Evolutionary conservation across 441 rosid genomes (phyloP), one percentile per base, ranked within the genome.

Genomic region (Gossypium schwendimanii): DNA sequence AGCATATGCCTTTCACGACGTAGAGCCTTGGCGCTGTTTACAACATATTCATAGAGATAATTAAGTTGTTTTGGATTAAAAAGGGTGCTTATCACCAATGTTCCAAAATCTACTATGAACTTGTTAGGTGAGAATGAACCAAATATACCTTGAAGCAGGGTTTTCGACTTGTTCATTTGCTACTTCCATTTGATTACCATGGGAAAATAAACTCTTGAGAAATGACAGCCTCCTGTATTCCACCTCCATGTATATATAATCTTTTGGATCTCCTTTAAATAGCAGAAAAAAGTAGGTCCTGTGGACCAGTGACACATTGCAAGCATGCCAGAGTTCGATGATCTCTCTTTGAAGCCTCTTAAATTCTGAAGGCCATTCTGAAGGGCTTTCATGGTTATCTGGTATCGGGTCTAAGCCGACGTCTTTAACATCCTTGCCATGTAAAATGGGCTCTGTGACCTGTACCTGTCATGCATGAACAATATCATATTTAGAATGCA

Each of bases 241-340:
- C 41, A 90, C 97, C 78, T 93, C 98, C 97, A 95, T 83, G 82
- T 89, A 93, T 77, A 91, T 81, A n/a, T 92, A 86, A 79, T 93
- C 97, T 63, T 85, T 75, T 4, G 89, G 88, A 78, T 92, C 93
- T 62, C 98, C 96, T 74, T 87, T 87, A 70, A 89, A 88, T 31
- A 88, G 85, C 73, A 92, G 82, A 81, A 84, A 88, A 84, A 94
- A 91, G 87, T 92, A 91, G 81, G 92, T 87, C 77, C 97, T 81
- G 82, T 94, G 99, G 73, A 87, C 86, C 87, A 94, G 76, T 60
- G 97, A 89, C 45, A 91, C 86, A 63, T 86, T 87, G 85, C 98
- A 92, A 61, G 73, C 81, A 69, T 91, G 85, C 99, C 98, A 94
- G 39, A 92, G 87, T 80, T 87, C 88, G 69, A 89, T 81, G 50